Evolutionary conservation across 331 rosid species (phyloP).

Genomic region (Acacia pycnantha): DNA sequence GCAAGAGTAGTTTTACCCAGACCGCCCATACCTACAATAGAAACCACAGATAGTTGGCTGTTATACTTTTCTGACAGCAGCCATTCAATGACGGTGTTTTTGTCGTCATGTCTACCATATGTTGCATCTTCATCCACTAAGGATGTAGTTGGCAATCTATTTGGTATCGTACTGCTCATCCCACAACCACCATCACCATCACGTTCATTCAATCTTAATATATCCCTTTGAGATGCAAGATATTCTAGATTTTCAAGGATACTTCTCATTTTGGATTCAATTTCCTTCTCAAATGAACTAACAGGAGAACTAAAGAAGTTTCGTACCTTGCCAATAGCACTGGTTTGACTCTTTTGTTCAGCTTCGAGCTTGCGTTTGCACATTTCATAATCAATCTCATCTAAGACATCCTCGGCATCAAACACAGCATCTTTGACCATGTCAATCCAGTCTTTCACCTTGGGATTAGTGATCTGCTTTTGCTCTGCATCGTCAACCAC

Average conservation of each 20-base stretch:
- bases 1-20: constrained; percentile 40
- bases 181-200: not conserved
- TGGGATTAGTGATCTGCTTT: not conserved
- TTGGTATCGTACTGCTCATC: not conserved
- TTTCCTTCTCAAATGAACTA: constrained; percentile 12
- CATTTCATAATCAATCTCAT: constrained; percentile 20
- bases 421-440: not conserved
- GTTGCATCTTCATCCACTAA: constrained; percentile 9
- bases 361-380: not conserved
- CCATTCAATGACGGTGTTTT: not conserved
- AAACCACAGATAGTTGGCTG: not conserved
- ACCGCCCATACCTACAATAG: constrained; percentile 28
- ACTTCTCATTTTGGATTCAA: not conserved
- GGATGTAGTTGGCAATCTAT: constrained; percentile 24
- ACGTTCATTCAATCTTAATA: not conserved
- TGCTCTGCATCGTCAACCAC: constrained; percentile 23
- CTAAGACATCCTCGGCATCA: not conserved
- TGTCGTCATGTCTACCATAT: not conserved
- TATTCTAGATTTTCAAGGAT: constrained; percentile 23
- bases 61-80: not conserved
- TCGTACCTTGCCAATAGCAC: not conserved
- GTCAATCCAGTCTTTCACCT: constrained; percentile 26
- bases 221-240: constrained; percentile 15
- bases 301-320: not conserved
- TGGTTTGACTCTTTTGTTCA: not conserved